Base-by-base conservation (phyloP, 2,329 filamentous ascomycete genomes). In the Curvularia lunata region DNA sequence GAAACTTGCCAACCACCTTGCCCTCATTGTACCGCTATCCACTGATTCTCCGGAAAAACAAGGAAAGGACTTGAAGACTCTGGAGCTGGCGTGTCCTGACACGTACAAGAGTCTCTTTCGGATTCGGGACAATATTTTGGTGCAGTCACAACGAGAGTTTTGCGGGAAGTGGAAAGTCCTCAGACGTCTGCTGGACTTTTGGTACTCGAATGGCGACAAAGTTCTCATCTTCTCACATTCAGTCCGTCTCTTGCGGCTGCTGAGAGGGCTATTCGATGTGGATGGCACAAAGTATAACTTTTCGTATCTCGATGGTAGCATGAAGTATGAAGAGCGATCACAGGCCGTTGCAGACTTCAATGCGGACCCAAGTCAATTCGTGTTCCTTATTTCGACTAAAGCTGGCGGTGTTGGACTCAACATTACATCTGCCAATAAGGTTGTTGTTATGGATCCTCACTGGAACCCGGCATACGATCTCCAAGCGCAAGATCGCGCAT, bases 111-210 rank as follows among this genome's bases (percentile, higher is more conserved):
- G 87, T 19, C 81, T 97, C 0, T 95, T 92, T 71, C 81, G 82
- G 10, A 86, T 89, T 19, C 85, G 91, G 42, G 91, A 97, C 66
- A 91, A 87, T 8, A 89, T 98, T 57, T 78, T 91, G 49, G 90
- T 89, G 66, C 88, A 92, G 49, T 89, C 92, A 1, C 92, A 97
- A 66, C 89, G 91, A 0, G 90, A 96, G 56, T 97, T 93, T 64
- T 99, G 95, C 71, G 95, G 95, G 3, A 99, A 99, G 77, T 99
- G 95, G 95, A 92, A 91, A 71, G 87, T 99, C 1, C 77, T 99
- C 28, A 91, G 88, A 74, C 93, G 91, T 67, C 81, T 99, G 4
- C 84, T 99, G 6, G 88, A 88, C 54, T 94, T 95, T 75, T 99
- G 95, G 95, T 86, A 97, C 72, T 82, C 85, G 13, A 92, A 90